These are phyloP conservation scores for Diaporthe humulicola DNA, from an alignment of 2,329 filamentous ascomycete species.

Conservation along the genomic window DNA sequence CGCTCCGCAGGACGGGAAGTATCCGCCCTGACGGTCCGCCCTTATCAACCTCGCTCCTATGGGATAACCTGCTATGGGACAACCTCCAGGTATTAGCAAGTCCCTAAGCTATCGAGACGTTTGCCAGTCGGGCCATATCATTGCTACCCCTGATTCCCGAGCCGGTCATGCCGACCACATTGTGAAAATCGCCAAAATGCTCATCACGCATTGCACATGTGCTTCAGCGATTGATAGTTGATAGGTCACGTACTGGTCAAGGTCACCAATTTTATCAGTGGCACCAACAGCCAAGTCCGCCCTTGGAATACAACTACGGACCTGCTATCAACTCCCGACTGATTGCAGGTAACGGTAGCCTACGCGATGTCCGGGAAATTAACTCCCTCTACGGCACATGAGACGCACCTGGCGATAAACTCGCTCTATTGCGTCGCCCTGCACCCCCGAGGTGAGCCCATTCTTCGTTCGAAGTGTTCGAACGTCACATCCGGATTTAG, in stretches of 20 bases:
- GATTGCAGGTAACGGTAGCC: slow-evolving; percentile 42
- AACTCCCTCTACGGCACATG: slow-evolving; percentile 51
- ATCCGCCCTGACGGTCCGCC: slow-evolving; percentile 47
- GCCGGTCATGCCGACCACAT: slow-evolving; percentile 42
- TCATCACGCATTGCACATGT: slow-evolving; percentile 46
- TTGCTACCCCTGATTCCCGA: slow-evolving; percentile 48
- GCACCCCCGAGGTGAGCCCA: slow-evolving; percentile 44
- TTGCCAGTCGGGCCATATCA: slow-evolving; percentile 51
- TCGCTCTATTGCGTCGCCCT: slow-evolving; percentile 41
- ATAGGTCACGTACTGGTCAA: slow-evolving; percentile 36
- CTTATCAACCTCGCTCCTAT: slow-evolving; percentile 54
- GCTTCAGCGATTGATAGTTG: slow-evolving; percentile 51
- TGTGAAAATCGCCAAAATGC: slow-evolving; percentile 38
- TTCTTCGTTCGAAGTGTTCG: slow-evolving; percentile 3
- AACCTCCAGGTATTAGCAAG: slow-evolving; percentile 55
- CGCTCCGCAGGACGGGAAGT: slow-evolving; percentile 45
- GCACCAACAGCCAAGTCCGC: slow-evolving; percentile 31
- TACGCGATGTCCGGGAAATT: slow-evolving; percentile 63
- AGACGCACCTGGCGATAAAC: slow-evolving; percentile 14
- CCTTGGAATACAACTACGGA: slow-evolving; percentile 18
- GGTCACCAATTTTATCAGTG: not conserved
- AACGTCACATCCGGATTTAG: slow-evolving; percentile 33
- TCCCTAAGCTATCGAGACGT: slow-evolving; percentile 52
- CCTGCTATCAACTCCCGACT: not conserved
- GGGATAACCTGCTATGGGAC: not conserved